Percentiles rank a stretch among this genome's conserved stretches.
phyloP scores from a whole-genome alignment of 257 asterid genomes.

The Solanum pimpinellifolium region DNA sequence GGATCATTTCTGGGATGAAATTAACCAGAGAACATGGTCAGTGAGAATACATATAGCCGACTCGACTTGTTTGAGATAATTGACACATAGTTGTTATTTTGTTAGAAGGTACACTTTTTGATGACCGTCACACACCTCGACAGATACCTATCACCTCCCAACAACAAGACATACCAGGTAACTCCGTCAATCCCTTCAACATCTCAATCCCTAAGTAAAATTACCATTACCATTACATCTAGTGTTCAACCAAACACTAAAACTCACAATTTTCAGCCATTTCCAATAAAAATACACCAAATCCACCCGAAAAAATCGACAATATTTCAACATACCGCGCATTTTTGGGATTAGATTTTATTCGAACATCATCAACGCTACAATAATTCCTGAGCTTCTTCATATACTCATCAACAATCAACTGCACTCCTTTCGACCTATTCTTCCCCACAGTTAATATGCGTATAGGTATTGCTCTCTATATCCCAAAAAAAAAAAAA shows the following conservation, averaged over 20 bases:
- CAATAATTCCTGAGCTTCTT: slow-evolving; percentile 62
- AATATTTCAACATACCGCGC: slow-evolving; percentile 43
- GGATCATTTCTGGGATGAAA: background rate
- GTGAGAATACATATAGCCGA: background rate
- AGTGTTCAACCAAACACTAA: background rate
- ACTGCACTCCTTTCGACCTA: slow-evolving; percentile 68
- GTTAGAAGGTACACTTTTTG: background rate
- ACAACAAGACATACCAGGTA: fast-evolving
- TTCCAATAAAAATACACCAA: background rate
- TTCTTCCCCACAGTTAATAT: slow-evolving; percentile 74
- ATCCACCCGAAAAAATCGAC: background rate
- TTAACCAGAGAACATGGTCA: background rate
- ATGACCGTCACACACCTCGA: fast-evolving
- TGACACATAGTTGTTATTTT: background rate
- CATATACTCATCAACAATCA: slow-evolving; percentile 55
- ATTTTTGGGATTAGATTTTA: slow-evolving; percentile 73
- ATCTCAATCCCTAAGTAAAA: background rate
- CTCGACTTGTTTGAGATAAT: background rate
- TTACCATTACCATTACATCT: background rate
- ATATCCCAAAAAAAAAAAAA: background rate
- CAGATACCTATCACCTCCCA: fast-evolving
- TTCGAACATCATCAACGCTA: slow-evolving; percentile 54
- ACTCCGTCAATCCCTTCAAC: background rate
- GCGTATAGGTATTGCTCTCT: slow-evolving; percentile 74
- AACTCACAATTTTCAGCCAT: background rate